These are phyloP conservation scores for Chaetomiaceae sp. DNA, from an alignment of 2,329 filamentous ascomycete genomes.

Conservation along the genomic window DNA sequence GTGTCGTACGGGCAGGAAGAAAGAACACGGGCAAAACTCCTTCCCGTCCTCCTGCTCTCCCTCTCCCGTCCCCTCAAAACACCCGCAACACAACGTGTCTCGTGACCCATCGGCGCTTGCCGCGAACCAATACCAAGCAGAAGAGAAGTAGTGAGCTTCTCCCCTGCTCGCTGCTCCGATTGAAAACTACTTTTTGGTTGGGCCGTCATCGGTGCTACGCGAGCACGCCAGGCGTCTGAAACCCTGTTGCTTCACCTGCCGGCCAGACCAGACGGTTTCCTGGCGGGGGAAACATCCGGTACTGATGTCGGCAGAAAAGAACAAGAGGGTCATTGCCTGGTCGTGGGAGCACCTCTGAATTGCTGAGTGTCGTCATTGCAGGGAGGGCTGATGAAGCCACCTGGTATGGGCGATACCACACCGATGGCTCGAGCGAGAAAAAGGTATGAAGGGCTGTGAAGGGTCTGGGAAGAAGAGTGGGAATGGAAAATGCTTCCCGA, in stretches of 20 bases:
- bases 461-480: background rate
- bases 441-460: background rate
- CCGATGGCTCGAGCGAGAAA: background rate
- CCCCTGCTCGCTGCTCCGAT: conserved; percentile 31
- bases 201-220: conserved; percentile 27
- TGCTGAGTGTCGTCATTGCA: conserved; percentile 7
- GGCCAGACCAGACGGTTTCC: background rate
- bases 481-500: background rate
- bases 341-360: conserved; percentile 11
- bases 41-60: background rate
- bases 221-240: background rate
- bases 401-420: background rate
- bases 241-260: background rate
- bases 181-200: conserved; percentile 35
- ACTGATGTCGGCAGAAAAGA: no score
- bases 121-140: background rate
- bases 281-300: conserved; percentile 1
- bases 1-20: no score
- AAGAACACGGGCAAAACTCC: conserved; percentile 4
- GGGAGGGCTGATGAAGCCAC: background rate
- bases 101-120: no score
- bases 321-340: no score
- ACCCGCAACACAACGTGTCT: background rate
- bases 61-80: background rate
- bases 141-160: background rate